Base-by-base conservation (phyloP, 1,284 basidiomycete genomes). In the Microbotryomycetes sp. region DNA sequence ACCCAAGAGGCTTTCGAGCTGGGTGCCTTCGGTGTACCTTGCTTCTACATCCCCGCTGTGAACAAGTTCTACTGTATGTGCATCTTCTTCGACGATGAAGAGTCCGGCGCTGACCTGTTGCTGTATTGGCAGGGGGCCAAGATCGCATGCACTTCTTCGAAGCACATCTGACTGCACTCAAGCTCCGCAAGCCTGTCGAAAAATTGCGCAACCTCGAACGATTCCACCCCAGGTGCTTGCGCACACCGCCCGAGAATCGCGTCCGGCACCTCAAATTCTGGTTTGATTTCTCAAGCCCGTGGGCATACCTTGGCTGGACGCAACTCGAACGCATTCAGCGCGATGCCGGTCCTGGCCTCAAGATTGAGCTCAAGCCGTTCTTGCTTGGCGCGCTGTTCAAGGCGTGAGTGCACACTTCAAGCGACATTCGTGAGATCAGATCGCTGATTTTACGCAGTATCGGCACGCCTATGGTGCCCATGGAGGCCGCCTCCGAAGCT, bases 21-120 rank as follows among this genome's bases (percentile, higher is more conserved):
- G 3, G 57, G 57, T 18, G 57, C 57, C 5, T 59, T 59, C 16
- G 57, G 57, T 26, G 57, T 59, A n/a, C 57, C 57, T 45, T 45
- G 24, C 18, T 59, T 59, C 47, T 49, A 35, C 31, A 45, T 59
- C n/a, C 30, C 30, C 26, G 13, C 35, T 13, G 9, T 28, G 27
- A 26, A 50, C 21, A 53, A 54, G 47, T 21, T 59, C n/a, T 52
- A 54, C 23, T 59, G n/a, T n/a, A n/a, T n/a, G n/a, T n/a, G n/a
- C n/a, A n/a, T n/a, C n/a, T n/a, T n/a, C n/a, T n/a, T n/a, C n/a
- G n/a, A n/a, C n/a, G n/a, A n/a, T n/a, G n/a, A n/a, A n/a, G n/a
- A n/a, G n/a, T n/a, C n/a, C n/a, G n/a, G n/a, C n/a, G n/a, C n/a
- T n/a, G n/a, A n/a, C n/a, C n/a, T n/a, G n/a, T n/a, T n/a, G n/a